These are phyloP conservation scores for Coemansia sp. DNA, from an alignment of 192 early-diverging fungal genomes.

Conservation along the genomic window DNA sequence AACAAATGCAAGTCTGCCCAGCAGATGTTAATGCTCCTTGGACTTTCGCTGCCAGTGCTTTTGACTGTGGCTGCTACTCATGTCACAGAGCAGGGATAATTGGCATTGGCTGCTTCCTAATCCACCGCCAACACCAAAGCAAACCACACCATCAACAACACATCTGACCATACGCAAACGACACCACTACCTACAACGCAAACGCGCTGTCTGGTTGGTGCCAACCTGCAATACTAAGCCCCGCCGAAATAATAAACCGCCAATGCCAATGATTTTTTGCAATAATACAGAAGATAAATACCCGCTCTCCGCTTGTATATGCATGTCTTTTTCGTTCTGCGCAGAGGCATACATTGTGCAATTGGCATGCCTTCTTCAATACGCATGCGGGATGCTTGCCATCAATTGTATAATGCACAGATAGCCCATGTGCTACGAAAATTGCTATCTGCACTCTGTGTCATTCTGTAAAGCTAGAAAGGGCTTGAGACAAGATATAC, in stretches of 20 bases:
- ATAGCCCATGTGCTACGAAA: too few relatives aligned
- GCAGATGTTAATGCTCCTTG: too few relatives aligned
- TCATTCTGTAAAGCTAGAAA: not conserved
- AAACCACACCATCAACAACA: not conserved
- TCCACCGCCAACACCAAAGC: not conserved
- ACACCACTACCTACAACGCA: not conserved
- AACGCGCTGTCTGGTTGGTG: too few relatives aligned
- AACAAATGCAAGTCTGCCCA: too few relatives aligned
- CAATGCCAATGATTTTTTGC: not conserved
- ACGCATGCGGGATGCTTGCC: not conserved
- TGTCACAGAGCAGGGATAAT: too few relatives aligned
- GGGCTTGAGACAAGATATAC: not conserved
- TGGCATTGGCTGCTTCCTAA: not conserved
- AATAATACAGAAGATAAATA: too few relatives aligned
- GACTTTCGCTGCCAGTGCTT: too few relatives aligned
- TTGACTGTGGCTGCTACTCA: too few relatives aligned
- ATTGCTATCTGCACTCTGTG: too few relatives aligned
- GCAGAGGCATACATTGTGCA: not conserved
- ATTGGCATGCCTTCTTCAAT: not conserved
- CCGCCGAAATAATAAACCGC: not conserved
- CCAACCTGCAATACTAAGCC: not conserved
- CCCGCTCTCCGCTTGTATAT: not conserved
- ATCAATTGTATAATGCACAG: not conserved
- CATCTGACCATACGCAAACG: not conserved
- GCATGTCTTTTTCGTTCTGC: not conserved